Conservation (phyloP, 257 asterid species). For the Solanum boliviense region DNA sequence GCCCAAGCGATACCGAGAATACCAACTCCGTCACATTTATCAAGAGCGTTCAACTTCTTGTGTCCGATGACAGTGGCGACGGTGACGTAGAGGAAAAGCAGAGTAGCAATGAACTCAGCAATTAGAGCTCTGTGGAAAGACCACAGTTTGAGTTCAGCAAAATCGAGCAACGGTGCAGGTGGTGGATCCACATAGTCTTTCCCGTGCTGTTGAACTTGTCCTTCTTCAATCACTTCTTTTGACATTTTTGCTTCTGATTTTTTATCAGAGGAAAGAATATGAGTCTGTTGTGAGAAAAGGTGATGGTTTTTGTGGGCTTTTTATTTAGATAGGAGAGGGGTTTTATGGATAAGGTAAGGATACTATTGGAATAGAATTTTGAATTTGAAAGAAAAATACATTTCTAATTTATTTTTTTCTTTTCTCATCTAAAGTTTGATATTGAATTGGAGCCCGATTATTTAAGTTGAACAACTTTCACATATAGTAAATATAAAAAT, state of each 20-base stretch:
- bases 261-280: background rate
- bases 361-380: conserved; percentile 18
- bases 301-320: background rate
- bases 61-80: conserved; percentile 81
- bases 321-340: conserved; percentile 8
- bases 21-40: conserved; percentile 81
- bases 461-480: too few relatives aligned
- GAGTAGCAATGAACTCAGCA: conserved; percentile 76
- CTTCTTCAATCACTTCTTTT: conserved; percentile 66
- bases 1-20: conserved; percentile 85
- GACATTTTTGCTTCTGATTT: conserved; percentile 29
- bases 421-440: too few relatives aligned
- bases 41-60: conserved; percentile 36
- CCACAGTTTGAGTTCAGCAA: conserved; percentile 60
- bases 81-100: conserved; percentile 61
- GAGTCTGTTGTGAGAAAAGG: background rate
- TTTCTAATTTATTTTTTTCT: background rate
- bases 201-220: conserved; percentile 23
- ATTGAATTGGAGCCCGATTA: too few relatives aligned
- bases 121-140: conserved; percentile 69
- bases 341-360: conserved; percentile 46
- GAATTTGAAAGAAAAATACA: background rate
- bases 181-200: conserved; percentile 83
- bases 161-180: conserved; percentile 61
- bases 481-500: too few relatives aligned